Percentiles rank a stretch among this genome's conserved stretches.
These are phyloP conservation scores for Avena eriantha DNA, from an alignment of 176 grass and related monocot species.

Conservation along the genomic window DNA sequence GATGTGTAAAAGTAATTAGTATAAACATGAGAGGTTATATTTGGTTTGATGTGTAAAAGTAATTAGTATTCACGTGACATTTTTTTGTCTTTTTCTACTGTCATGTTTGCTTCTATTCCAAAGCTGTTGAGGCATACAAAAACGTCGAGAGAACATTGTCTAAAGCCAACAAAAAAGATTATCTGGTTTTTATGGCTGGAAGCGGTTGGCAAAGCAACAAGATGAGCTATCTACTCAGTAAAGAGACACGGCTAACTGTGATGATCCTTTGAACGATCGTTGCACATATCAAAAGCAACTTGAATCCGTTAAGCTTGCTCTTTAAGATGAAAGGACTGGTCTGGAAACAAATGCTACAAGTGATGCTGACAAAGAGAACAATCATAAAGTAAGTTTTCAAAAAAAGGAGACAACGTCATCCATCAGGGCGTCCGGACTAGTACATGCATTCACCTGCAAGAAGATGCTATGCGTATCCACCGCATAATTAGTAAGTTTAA, in stretches of 20 bases:
- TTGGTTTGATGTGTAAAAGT: too few relatives aligned
- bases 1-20: too few relatives aligned
- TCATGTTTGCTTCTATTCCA: slow-evolving; percentile 47
- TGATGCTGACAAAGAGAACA: too few relatives aligned
- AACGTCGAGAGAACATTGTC: slow-evolving; percentile 36
- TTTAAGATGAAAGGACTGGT: neutral
- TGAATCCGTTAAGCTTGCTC: neutral
- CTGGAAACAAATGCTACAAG: too few relatives aligned
- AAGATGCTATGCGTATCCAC: slow-evolving; percentile 16
- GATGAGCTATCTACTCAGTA: slow-evolving; percentile 5
- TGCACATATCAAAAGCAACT: neutral
- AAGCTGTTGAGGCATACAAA: slow-evolving; percentile 32
- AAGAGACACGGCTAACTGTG: neutral
- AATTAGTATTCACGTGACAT: too few relatives aligned
- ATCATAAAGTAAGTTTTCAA: slow-evolving; percentile 12
- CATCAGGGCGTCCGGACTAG: slow-evolving; percentile 8
- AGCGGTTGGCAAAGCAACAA: neutral
- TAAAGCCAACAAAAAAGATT: slow-evolving; percentile 40
- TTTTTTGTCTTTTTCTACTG: slow-evolving; percentile 41
- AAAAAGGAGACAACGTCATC: neutral
- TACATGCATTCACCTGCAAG: slow-evolving; percentile 39
- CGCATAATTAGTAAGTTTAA: slow-evolving; percentile 51
- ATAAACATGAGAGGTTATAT: neutral
- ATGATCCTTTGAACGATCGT: slow-evolving; percentile 19
- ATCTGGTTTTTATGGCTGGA: slow-evolving; percentile 35